Conservation (phyloP, 345 rosid species). For the Populus tremula region DNA sequence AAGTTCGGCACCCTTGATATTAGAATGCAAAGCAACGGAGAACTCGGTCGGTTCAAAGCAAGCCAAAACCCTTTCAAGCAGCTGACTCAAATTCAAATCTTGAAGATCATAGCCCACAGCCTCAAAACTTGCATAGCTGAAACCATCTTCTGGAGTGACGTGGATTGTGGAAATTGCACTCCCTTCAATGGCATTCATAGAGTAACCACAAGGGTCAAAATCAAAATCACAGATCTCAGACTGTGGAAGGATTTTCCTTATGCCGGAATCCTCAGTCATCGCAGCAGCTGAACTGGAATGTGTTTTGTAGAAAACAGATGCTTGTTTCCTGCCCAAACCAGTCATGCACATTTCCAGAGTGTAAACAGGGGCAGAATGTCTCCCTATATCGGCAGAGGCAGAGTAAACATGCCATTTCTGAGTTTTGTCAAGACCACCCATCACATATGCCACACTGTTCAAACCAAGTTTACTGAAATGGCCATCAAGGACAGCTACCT, state of each 20-base stretch:
- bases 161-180: conserved; percentile 73
- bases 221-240: conserved; percentile 74
- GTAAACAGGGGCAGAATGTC: conserved; percentile 30
- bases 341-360: conserved; percentile 93
- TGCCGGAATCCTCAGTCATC: conserved; percentile 62
- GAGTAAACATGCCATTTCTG: conserved; percentile 82
- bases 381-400: conserved; percentile 34
- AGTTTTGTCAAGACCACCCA: conserved; percentile 48
- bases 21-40: conserved; percentile 61
- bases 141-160: conserved; percentile 73
- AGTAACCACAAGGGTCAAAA: conserved; percentile 80
- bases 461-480: conserved; percentile 53
- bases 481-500: conserved; percentile 66
- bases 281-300: conserved; percentile 43
- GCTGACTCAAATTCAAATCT: conserved; percentile 28
- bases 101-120: conserved; percentile 53
- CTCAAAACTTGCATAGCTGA: conserved; percentile 87
- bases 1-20: conserved; percentile 20
- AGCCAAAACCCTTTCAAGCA: conserved; percentile 54
- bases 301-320: conserved; percentile 62
- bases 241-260: conserved; percentile 63
- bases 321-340: conserved; percentile 53
- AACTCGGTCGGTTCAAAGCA: conserved; percentile 62
- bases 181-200: conserved; percentile 76
- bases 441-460: conserved; percentile 59